Conservation (phyloP, 2,329 filamentous ascomycete species). For the Stagonosporopsis cucurbitacearum region DNA sequence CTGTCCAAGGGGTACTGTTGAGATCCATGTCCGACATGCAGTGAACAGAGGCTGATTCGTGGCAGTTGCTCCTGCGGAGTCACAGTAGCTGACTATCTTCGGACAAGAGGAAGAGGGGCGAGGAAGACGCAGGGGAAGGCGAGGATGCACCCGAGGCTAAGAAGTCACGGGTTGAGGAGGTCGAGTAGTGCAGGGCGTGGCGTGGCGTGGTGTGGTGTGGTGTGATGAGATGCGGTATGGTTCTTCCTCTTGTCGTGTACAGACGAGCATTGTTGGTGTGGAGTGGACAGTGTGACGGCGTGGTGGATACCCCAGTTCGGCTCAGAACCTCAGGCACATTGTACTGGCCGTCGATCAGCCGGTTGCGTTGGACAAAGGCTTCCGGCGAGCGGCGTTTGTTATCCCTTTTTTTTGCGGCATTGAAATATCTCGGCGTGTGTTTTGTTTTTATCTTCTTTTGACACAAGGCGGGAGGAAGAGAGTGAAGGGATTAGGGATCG, state of each 20-base stretch:
- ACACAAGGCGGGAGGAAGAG: no score
- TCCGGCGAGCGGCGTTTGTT: slow-evolving; percentile 1
- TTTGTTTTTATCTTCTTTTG: no score
- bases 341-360: no score
- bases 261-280: not conserved
- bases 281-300: not conserved
- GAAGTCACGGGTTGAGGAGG: slow-evolving; percentile 4
- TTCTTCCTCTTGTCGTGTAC: slow-evolving; percentile 13
- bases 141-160: slow-evolving; percentile 11
- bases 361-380: not conserved
- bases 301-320: slow-evolving; percentile 4
- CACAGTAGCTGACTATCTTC: slow-evolving; percentile 23
- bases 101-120: slow-evolving; percentile 20
- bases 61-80: slow-evolving; percentile 20
- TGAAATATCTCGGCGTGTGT: not conserved
- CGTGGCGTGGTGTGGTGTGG: no score
- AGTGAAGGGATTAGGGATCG: no score
- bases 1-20: slow-evolving; percentile 58
- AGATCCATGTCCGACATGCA: slow-evolving; percentile 16
- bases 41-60: slow-evolving; percentile 10
- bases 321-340: not conserved
- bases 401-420: not conserved
- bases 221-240: not conserved
- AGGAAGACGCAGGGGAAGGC: not conserved
- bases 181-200: slow-evolving; percentile 1